Base-by-base conservation (phyloP, 768 basidiomycete species). In the Rickenella mellea region DNA sequence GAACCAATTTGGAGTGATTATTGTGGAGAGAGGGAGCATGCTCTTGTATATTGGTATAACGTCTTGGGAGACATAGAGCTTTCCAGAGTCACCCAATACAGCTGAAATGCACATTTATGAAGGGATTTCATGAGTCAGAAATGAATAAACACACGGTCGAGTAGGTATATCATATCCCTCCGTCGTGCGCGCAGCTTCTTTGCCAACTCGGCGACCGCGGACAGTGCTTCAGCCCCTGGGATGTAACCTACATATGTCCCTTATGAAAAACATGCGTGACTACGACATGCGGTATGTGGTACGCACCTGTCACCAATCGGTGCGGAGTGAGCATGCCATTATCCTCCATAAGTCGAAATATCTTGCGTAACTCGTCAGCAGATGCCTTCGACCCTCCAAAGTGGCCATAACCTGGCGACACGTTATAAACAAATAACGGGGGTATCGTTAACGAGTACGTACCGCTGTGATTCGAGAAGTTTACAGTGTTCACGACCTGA, bases 1-100 rank as follows among this genome's bases (percentile, higher is more conserved):
- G 52, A 92, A 99, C 78, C 92, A 96, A 56, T 99, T 99, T 0
- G 96, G 96, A 0, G 96, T 91, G 49, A 97, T 97, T 37, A 97
- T 80, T 0, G 87, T 87, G 2, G 96, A 83, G n/a, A 79, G 63
- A n/a, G 78, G 68, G 1, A 94, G 68, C 64, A 92, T 74, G 30
- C 70, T 64, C 35, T 80, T 76, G 66, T 99, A 98, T 28, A 89
- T 71, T 1, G 91, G 89, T 45, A 98, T 68, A 7, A 92, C 89
- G 47, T 88, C 80, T 17, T 81, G 69, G 4, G 91, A 76, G 17
- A 97, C 92, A 52, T 99, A 99, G 11, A 99, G 66, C 28, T 68
- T 72, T 4, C 90, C 92, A 10, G 89, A 70, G 60, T 99, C 96
- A 5, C 96, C 96, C 63, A 98, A 78, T 2, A 99, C 96, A 27